A percentile compares a stretch with the other conserved stretches of the same genome.
Conservation (phyloP, 768 basidiomycete species). For the Hypsizygus marmoreus region DNA sequence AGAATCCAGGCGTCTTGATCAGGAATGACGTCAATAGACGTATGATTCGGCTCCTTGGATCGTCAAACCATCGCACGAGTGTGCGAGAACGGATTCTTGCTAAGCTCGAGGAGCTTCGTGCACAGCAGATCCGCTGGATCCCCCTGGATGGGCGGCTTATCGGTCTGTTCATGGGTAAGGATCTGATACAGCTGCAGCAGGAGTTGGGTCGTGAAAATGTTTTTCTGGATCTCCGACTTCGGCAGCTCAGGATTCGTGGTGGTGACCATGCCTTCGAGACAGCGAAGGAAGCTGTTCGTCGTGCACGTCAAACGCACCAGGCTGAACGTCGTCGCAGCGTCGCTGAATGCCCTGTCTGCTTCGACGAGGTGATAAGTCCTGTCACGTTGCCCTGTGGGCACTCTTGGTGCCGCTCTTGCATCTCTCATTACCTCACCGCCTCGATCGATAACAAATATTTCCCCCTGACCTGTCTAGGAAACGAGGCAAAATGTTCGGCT, state of each 20-base stretch:
- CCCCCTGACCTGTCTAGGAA: constrained; percentile 73
- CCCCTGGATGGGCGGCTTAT: constrained; percentile 48
- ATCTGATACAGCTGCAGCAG: constrained; percentile 45
- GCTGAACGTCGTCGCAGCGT: constrained; percentile 16
- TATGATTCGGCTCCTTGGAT: constrained; percentile 57
- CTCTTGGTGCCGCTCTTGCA: constrained; percentile 64
- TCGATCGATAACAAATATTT: constrained; percentile 60
- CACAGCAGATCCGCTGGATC: constrained; percentile 44
- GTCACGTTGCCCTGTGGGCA: constrained; percentile 66
- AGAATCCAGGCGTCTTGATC: constrained; percentile 43
- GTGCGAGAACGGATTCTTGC: constrained; percentile 48
- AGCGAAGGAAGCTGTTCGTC: constrained; percentile 42
- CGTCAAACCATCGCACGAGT: constrained; percentile 36
- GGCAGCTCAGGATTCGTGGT: constrained; percentile 57
- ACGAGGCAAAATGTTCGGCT: constrained; percentile 57
- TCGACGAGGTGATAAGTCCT: constrained; percentile 54
- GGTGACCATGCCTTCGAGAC: constrained; percentile 44
- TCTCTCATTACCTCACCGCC: constrained; percentile 58
- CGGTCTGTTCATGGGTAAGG: constrained; percentile 46
- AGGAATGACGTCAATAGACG: constrained; percentile 41
- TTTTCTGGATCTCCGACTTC: constrained; percentile 43
- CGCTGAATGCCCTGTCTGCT: constrained; percentile 68
- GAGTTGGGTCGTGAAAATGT: constrained; percentile 62
- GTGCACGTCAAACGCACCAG: constrained; percentile 27
- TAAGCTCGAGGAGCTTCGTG: constrained; percentile 45